These are phyloP conservation scores for Fusarium sulawesiense DNA, from an alignment of 2,329 filamentous ascomycete species.

Conservation along the genomic window DNA sequence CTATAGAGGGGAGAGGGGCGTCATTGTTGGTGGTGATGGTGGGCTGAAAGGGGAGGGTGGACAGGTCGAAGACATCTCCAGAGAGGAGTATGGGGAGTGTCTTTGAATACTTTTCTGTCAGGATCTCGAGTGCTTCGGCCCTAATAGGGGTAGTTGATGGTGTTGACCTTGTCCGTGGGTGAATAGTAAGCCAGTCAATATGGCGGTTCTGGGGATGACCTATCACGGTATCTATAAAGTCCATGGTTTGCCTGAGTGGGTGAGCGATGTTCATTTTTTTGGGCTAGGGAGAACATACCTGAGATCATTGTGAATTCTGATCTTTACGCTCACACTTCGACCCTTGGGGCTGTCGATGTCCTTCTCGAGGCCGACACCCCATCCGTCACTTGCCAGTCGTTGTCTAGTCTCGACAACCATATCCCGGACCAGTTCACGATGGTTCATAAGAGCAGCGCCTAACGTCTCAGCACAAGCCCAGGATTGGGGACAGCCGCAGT, in stretches of 20 bases:
- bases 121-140: conserved; percentile 67
- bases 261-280: background rate
- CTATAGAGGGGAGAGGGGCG: conserved; percentile 41
- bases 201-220: conserved; percentile 62
- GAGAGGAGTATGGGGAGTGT: conserved; percentile 74
- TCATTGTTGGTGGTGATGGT: conserved; percentile 45
- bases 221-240: conserved; percentile 72
- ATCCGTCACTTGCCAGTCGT: conserved; percentile 64
- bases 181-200: conserved; percentile 77
- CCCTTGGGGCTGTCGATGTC: conserved; percentile 59
- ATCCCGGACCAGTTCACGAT: conserved; percentile 71
- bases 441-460: conserved; percentile 76
- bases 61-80: conserved; percentile 74
- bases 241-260: conserved; percentile 61
- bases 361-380: conserved; percentile 59
- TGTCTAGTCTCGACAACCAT: conserved; percentile 70
- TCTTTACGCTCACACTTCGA: conserved; percentile 76
- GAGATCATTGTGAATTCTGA: conserved; percentile 74
- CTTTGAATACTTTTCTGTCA: conserved; percentile 63
- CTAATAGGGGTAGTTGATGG: conserved; percentile 71
- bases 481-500: conserved; percentile 78
- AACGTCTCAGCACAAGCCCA: conserved; percentile 77
- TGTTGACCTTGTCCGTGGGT: conserved; percentile 72
- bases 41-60: conserved; percentile 58
- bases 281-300: conserved; percentile 50